Evolutionary conservation across 495 filamentous ascomycete genomes (phyloP), one percentile per base, ranked within the genome.

Genomic region (Neurospora sp.): DNA sequence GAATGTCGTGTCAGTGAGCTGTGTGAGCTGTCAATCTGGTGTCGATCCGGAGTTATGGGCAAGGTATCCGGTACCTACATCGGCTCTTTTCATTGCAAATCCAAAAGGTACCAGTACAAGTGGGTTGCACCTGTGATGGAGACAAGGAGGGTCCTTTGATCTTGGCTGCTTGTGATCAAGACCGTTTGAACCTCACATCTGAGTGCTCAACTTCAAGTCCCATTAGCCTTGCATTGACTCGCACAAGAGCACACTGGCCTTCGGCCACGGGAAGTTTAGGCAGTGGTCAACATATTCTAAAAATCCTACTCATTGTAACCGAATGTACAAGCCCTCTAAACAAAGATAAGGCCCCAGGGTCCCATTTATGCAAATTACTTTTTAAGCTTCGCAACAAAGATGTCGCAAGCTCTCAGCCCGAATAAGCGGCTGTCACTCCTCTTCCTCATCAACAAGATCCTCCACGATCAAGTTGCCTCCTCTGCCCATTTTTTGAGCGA

Each of bases 391-490:
- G 12, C 22, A 14, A 31, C 10, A 61, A 61, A 22, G 20, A 53
- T 22, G 27, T 5, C 53, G 14, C 27, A 61, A 61, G 53, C 53
- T 61, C 22, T 16, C 22, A 61, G 4, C 12, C 53, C 27, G 27
- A 31, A 0, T 10, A 22, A 6, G 1, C 45, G 53, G 27, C 42
- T 72, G 74, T 65, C 79, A 80, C 1, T 80, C 80, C 18, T 79
- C 76, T 22, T 81, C 78, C 14, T 77, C 80, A 38, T 71, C 69
- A 20, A 72, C 31, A 48, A 82, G 73, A 45, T 81, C 81, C 78
- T 98, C 96, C 3, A 97, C 94, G 27, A 98, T 90, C 37, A 99
- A 82, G 81, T 94, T 99, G 1, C 91, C 94, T 71, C 92, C 95
- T 71, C 91, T 87, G 40, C 94, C 94, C 74, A 98, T 88, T 75